Base-by-base conservation (phyloP, 2,329 filamentous ascomycete genomes). In the Alternaria brassicicola region DNA sequence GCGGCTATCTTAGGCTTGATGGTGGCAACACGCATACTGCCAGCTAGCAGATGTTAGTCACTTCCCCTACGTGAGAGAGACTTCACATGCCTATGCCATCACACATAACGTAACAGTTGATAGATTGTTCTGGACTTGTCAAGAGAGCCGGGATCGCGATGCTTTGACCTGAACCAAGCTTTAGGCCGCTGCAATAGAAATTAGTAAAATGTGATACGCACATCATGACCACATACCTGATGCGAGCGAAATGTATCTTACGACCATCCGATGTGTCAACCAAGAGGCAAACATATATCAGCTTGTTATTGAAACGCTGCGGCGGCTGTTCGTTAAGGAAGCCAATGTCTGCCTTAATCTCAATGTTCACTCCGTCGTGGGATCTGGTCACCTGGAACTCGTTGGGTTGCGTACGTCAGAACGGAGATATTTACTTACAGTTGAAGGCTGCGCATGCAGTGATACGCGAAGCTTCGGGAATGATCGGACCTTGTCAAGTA, bases 21-120 rank as follows among this genome's bases (percentile, higher is more conserved):
- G 23, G 81, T 80, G 6, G 84, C 86, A 58, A 79, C 77, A 59
- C 82, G 80, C 69, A 83, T 75, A 10, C 86, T 88, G 10, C 86
- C 86, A 60, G 85, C 86, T 85, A 54, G 3, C 8, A 50, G 15
- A 12, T 13, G 12, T 72, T 35, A 70, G 64, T 17, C 12, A 41
- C n/a, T 15, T n/a, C 3, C 7, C 21, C 1, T 1, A 3, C 2
- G 2, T 15, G 6, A 19, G 8, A 28, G 10, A n/a, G 0, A 2
- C 8, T 1, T 7, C 6, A 58, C 78, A 61, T 74, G 86, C 85
- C 91, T 67, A 98, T 89, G 41, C 92, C 89, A 77, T 97, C 94
- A 64, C 93, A 98, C 75, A 91, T 90, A 47, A 93, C 82, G 70
- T 88, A 86, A 59, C 88, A 91, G 23, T 83, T 83, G 31, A 95